Percentiles rank a stretch among this genome's conserved stretches.
phyloP scores from a whole-genome alignment of 768 basidiomycete genomes.

The Austroboletus eburneus region DNA sequence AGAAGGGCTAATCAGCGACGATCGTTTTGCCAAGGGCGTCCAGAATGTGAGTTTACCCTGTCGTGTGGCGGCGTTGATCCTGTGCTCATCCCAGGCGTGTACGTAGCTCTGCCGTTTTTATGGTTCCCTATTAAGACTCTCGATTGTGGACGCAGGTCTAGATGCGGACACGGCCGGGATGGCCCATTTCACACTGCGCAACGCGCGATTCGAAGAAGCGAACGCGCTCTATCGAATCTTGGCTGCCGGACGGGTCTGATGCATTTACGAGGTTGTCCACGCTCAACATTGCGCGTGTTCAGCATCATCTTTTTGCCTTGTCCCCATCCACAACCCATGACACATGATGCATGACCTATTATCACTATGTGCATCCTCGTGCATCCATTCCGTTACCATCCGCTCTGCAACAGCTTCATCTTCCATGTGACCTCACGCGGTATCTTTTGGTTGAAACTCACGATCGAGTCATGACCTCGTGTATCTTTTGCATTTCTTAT shows the following conservation, averaged over 20 bases:
- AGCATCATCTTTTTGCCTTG: neutral
- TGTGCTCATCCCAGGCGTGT: conserved; percentile 1
- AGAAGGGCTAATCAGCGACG: conserved; percentile 66
- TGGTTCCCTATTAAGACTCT: conserved; percentile 60
- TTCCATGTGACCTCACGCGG: neutral
- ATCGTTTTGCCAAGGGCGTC: conserved; percentile 67
- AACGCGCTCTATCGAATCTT: conserved; percentile 66
- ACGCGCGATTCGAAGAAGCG: conserved; percentile 74
- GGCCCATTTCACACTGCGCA: conserved; percentile 67
- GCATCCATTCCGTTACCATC: neutral
- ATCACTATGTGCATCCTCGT: neutral
- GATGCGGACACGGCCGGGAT: conserved; percentile 75
- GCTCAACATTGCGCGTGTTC: neutral
- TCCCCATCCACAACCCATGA: neutral
- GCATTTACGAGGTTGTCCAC: neutral
- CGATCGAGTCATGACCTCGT: neutral
- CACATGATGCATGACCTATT: too few species aligned
- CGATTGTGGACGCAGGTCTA: conserved; percentile 56
- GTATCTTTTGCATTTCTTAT: too few species aligned
- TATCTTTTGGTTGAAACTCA: neutral
- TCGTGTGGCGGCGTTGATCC: conserved; percentile 1
- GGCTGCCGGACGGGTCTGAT: conserved; percentile 38
- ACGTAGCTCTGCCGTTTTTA: conserved; percentile 74
- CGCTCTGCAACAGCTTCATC: neutral
- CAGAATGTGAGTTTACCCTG: conserved; percentile 51